These are phyloP conservation scores for Komagataella phaffii DNA, from an alignment of 805 yeast genomes.

Conservation along the genomic window DNA sequence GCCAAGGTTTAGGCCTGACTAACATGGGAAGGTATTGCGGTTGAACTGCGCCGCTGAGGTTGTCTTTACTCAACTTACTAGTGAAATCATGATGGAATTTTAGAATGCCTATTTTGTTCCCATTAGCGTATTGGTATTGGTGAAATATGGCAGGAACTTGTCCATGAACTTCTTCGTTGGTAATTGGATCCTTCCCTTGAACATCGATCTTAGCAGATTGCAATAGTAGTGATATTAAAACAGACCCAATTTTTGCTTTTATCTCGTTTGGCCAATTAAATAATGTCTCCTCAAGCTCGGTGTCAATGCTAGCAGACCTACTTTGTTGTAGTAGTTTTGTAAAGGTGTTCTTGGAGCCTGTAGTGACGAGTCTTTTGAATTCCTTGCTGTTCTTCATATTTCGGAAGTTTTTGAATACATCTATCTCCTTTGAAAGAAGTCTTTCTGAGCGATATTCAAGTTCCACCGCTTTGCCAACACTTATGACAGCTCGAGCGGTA, in stretches of 20 bases:
- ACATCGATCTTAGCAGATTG: constrained; percentile 78
- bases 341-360: constrained; percentile 16
- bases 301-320: constrained; percentile 1
- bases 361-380: constrained; percentile 24
- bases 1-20: constrained; percentile 84
- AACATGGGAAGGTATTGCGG: constrained; percentile 93
- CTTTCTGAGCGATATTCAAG: constrained; percentile 68
- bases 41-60: constrained; percentile 49
- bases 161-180: constrained; percentile 53
- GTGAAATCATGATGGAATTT: constrained; percentile 61
- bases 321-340: constrained; percentile 8
- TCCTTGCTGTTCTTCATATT: constrained; percentile 33
- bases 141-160: constrained; percentile 86
- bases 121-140: constrained; percentile 68
- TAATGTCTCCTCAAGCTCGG: constrained; percentile 2
- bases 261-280: constrained; percentile 38
- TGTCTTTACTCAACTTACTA: constrained; percentile 52
- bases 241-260: constrained; percentile 69
- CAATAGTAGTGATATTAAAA: constrained; percentile 58
- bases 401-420: constrained; percentile 35
- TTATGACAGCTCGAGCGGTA: constrained; percentile 66
- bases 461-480: constrained; percentile 78
- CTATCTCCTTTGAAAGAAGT: constrained; percentile 42
- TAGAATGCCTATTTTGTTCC: constrained; percentile 71
- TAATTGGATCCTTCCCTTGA: constrained; percentile 66